A percentile compares a stretch with the other conserved stretches of the same genome.
Evolutionary conservation across 257 asterid species (phyloP).

Genomic region (Ocimum tenuiflorum): DNA sequence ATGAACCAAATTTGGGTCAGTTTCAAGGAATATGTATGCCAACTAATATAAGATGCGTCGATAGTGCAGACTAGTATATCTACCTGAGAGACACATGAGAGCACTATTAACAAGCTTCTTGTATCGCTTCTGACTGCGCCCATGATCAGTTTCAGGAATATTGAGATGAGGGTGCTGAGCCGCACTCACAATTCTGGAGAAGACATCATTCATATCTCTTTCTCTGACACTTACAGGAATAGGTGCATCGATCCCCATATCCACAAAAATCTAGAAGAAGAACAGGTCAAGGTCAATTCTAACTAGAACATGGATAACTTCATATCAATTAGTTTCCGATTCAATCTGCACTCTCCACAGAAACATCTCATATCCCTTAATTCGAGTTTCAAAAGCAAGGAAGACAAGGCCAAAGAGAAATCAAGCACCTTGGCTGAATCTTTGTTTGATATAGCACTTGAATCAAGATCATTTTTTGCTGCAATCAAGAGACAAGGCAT

Average conservation of each 20-base stretch:
- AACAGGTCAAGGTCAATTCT: conserved; percentile 1
- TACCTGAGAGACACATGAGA: conserved; percentile 76
- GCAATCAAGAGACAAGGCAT: conserved; percentile 92
- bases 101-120: conserved; percentile 53
- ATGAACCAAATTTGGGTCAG: not conserved
- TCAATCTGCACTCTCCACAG: not conserved
- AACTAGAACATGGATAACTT: not conserved
- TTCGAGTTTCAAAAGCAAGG: conserved; percentile 6
- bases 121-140: conserved; percentile 60
- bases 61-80: not conserved
- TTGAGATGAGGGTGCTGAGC: conserved; percentile 84
- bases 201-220: conserved; percentile 67
- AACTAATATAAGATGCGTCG: not conserved
- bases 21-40: not conserved
- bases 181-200: conserved; percentile 65
- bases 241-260: conserved; percentile 78
- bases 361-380: conserved; percentile 4
- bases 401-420: conserved; percentile 11
- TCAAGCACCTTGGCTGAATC: conserved; percentile 65
- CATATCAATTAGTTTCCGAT: not conserved
- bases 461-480: conserved; percentile 72
- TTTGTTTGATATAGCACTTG: conserved; percentile 47
- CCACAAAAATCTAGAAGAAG: conserved; percentile 63
- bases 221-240: conserved; percentile 79
- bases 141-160: conserved; percentile 80